phyloP scores from a whole-genome alignment of 176 grass and related monocot genomes.

The Oryza coarctata region DNA sequence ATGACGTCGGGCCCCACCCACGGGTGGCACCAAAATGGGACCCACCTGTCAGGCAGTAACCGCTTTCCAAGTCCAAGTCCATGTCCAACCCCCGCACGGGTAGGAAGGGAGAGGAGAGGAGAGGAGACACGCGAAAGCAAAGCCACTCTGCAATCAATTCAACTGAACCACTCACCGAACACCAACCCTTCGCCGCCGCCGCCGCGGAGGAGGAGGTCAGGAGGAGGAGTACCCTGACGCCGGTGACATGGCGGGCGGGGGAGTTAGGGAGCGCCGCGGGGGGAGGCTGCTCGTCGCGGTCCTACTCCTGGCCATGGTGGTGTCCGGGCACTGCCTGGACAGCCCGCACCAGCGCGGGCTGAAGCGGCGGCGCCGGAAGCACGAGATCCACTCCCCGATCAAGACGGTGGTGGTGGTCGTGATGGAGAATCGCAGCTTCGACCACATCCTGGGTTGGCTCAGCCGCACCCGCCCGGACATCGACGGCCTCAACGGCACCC shows the following conservation, averaged over 20 bases:
- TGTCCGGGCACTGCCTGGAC: constrained; percentile 58
- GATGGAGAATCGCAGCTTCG: constrained; percentile 99
- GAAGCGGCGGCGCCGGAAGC: constrained; percentile 57
- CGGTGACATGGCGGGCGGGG: constrained; percentile 29
- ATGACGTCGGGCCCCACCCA: not conserved
- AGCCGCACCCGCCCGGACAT: constrained; percentile 59
- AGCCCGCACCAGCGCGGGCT: constrained; percentile 31
- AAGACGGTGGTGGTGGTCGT: constrained; percentile 89
- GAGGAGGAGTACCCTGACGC: not conserved
- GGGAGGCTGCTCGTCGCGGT: constrained; percentile 19
- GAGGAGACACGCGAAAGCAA: constrained; percentile 23
- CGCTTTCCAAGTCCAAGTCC: not conserved
- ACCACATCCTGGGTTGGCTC: constrained; percentile 91
- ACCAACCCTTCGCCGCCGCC: constrained; percentile 3
- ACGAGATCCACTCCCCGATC: constrained; percentile 86
- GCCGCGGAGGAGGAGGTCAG: not conserved
- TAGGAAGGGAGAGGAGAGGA: not conserved
- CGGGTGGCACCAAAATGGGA: not conserved
- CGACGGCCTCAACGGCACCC: constrained; percentile 77
- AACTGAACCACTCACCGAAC: constrained; percentile 3
- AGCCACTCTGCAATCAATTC: constrained; percentile 12
- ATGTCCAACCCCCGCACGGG: not conserved
- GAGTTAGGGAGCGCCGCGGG: not conserved
- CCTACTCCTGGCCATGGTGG: constrained; percentile 45
- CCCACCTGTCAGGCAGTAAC: constrained; percentile 29